These are phyloP conservation scores for Chalara sp. DNA, from an alignment of 2,329 filamentous ascomycete genomes.

Conservation along the genomic window DNA sequence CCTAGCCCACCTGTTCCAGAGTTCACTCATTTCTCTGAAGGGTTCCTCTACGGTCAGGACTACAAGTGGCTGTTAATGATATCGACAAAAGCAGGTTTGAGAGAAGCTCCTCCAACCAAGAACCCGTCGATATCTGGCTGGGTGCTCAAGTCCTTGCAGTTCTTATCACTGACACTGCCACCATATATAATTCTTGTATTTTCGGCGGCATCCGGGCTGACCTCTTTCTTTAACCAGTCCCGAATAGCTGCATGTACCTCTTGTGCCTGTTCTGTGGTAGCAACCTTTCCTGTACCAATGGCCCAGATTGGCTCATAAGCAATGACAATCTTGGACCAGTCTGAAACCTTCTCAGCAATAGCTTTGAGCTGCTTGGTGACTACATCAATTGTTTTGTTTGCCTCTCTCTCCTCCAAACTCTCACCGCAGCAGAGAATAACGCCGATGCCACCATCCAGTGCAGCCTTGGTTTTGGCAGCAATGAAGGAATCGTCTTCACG, in stretches of 20 bases:
- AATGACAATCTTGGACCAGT: conserved; percentile 93
- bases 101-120: conserved; percentile 89
- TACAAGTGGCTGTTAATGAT: conserved; percentile 55
- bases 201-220: conserved; percentile 68
- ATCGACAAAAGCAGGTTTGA: conserved; percentile 87
- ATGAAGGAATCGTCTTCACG: conserved; percentile 81
- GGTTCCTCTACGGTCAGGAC: too few relatives aligned
- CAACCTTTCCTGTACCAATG: conserved; percentile 89
- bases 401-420: conserved; percentile 87
- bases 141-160: conserved; percentile 87
- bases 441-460: conserved; percentile 75
- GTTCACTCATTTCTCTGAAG: too few relatives aligned
- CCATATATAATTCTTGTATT: conserved; percentile 94
- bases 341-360: conserved; percentile 68
- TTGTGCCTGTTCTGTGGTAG: conserved; percentile 82
- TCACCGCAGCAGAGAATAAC: conserved; percentile 98
- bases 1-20: too few relatives aligned
- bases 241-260: conserved; percentile 91
- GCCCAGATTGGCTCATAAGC: conserved; percentile 99
- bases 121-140: conserved; percentile 96
- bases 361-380: conserved; percentile 81
- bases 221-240: conserved; percentile 75
- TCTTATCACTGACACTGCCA: conserved; percentile 96
- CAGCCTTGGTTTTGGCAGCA: conserved; percentile 89
- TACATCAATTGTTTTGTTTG: conserved; percentile 75